phyloP scores from a whole-genome alignment of 768 basidiomycete species.

The Lentinus brumalis region DNA sequence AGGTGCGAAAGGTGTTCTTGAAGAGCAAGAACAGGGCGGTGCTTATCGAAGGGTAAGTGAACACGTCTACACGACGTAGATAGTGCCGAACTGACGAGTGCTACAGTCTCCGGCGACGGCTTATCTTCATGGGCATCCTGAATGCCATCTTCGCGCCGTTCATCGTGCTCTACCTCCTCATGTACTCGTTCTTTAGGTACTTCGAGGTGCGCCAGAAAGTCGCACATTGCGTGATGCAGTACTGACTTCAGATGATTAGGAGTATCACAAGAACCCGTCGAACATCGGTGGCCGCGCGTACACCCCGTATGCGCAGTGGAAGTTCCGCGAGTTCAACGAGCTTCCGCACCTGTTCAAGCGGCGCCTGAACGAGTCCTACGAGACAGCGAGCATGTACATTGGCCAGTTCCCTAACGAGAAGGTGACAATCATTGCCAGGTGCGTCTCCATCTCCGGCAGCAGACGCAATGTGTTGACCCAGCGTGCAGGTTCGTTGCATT shows the following conservation, averaged over 20 bases:
- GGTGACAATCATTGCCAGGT: conserved; percentile 88
- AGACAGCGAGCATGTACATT: conserved; percentile 90
- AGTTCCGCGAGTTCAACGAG: conserved; percentile 99
- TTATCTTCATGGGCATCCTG: conserved; percentile 96
- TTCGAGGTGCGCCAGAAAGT: conserved; percentile 73
- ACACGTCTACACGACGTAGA: not conserved
- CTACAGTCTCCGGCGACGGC: conserved; percentile 73
- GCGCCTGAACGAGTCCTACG: conserved; percentile 86
- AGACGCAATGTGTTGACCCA: not conserved
- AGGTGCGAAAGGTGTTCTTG: conserved; percentile 88
- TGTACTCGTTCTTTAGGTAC: conserved; percentile 99
- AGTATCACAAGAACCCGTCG: conserved; percentile 98
- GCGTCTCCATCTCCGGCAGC: conserved; percentile 28
- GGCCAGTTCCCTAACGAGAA: conserved; percentile 98
- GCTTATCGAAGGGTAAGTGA: conserved; percentile 80
- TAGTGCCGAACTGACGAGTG: not conserved
- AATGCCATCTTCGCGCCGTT: conserved; percentile 97
- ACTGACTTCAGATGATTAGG: conserved; percentile 49
- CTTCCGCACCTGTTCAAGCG: conserved; percentile 89
- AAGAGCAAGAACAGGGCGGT: conserved; percentile 78
- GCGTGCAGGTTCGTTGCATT: conserved; percentile 86
- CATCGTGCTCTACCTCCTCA: conserved; percentile 92
- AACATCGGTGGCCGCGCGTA: conserved; percentile 91
- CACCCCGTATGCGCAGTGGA: conserved; percentile 96
- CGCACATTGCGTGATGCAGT: not conserved